Percentiles rank a stretch among this genome's conserved stretches.
Evolutionary conservation across 2,329 filamentous ascomycete species (phyloP).

Genomic region (Chrysoporthe cubensis): DNA sequence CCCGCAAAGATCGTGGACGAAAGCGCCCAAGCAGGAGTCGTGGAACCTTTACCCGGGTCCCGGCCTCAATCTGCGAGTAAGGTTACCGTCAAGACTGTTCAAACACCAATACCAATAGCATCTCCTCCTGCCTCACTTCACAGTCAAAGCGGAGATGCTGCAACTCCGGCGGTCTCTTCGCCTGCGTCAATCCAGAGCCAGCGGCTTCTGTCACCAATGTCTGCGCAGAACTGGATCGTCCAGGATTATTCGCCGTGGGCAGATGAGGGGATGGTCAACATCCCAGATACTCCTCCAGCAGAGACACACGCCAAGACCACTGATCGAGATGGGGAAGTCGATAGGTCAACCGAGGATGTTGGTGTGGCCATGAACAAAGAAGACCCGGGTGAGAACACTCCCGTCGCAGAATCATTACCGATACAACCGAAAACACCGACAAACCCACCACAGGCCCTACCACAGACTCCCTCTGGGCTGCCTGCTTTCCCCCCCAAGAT

Average conservation of each 20-base stretch:
- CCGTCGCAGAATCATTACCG: not conserved
- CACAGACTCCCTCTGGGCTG: not conserved
- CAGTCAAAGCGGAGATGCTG: not conserved
- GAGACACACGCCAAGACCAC: not conserved
- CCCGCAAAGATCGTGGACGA: not conserved
- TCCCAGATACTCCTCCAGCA: not conserved
- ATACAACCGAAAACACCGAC: not conserved
- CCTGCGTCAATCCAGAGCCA: not conserved
- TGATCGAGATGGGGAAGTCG: not conserved
- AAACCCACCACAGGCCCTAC: not conserved
- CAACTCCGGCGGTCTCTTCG: not conserved
- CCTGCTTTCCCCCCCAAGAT: not conserved
- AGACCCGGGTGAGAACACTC: slow-evolving; percentile 3
- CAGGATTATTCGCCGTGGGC: not conserved
- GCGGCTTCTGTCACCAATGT: slow-evolving; percentile 11
- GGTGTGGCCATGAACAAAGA: not conserved
- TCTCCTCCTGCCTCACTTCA: not conserved
- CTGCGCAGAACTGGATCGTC: not conserved
- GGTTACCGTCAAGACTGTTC: not conserved
- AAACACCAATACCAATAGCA: too few relatives aligned
- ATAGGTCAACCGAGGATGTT: not conserved
- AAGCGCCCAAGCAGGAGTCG: not conserved
- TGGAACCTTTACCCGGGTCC: slow-evolving; percentile 1
- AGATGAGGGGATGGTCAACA: not conserved
- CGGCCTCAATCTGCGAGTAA: slow-evolving; percentile 6